Base-by-base conservation (phyloP, 1,139 yeast species). In the Chernovozyma sophiae-reginae region DNA sequence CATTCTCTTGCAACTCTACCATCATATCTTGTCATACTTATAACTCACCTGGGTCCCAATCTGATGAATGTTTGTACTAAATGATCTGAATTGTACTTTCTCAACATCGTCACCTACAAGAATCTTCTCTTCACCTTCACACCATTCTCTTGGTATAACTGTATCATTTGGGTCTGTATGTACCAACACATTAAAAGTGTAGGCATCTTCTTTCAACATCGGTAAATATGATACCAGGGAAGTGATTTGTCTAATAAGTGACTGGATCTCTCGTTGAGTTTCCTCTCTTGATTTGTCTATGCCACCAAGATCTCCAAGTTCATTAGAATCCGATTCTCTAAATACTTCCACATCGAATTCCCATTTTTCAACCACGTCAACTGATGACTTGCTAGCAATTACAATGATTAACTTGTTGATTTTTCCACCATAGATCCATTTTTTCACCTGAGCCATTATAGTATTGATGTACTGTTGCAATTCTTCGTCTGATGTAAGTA, bases 161-260 rank as follows among this genome's bases (percentile, higher is more conserved):
- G 53, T 51, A 28, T 73, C 74, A 43, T 76, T 76, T 2, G 82
- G 81, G 46, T 83, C 87, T 0, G 96, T 86, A 54, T 86, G 84
- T 0, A 89, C 96, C 42, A 89, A 65, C 1, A 90, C 95, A 51
- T 86, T 89, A 58, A 90, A 89, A 0, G 96, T 86, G 51, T 84
- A 81, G 19, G 76, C 77, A 26, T 76, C 81, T 12, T 81, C 77
- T 38, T 70, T 68, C 30, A 90, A 62, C 22, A 84, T 74, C 0
- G 97, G 97, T 37, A 90, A 67, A 53, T 87, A 87, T 0, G 96
- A 79, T 1, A 86, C 86, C 36, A 94, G 83, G 1, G 96, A 87
- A 0, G 96, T 87, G 37, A 90, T 85, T 53, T 90, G 97, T 33
- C 96, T 75, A 33, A 90, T 80, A 17, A 90, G 81, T 0, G 92